A percentile compares a stretch with the other conserved stretches of the same genome.
Evolutionary conservation across 176 grass and related monocot species (phyloP).

Genomic region (Olyra latifolia): DNA sequence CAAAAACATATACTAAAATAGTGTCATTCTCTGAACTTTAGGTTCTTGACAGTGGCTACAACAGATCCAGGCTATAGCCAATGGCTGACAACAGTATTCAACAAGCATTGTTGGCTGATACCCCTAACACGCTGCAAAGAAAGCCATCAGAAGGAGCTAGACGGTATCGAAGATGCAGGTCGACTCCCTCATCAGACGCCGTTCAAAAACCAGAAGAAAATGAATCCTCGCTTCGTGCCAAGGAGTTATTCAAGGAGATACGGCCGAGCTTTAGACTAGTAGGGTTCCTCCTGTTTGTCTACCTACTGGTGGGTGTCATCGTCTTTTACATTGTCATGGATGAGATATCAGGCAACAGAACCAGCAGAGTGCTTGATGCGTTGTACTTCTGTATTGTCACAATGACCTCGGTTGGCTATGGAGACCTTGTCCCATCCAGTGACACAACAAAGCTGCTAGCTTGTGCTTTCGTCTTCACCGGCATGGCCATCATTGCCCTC

Average conservation of each 20-base stretch:
- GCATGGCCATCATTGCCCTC: slow-evolving; percentile 68
- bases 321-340: slow-evolving; percentile 68
- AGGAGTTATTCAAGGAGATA: slow-evolving; percentile 46
- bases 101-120: slow-evolving; percentile 37
- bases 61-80: slow-evolving; percentile 1
- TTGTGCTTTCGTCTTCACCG: slow-evolving; percentile 71
- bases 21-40: not conserved
- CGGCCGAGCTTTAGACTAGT: slow-evolving; percentile 56
- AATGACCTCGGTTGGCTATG: slow-evolving; percentile 91
- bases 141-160: slow-evolving; percentile 34
- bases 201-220: slow-evolving; percentile 25
- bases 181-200: slow-evolving; percentile 41
- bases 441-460: slow-evolving; percentile 65
- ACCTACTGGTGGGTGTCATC: slow-evolving; percentile 55
- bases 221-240: slow-evolving; percentile 34
- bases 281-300: slow-evolving; percentile 56
- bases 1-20: not conserved
- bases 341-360: slow-evolving; percentile 68
- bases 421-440: slow-evolving; percentile 77
- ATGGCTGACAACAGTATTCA: slow-evolving; percentile 48
- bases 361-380: slow-evolving; percentile 73
- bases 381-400: slow-evolving; percentile 84
- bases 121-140: slow-evolving; percentile 4
- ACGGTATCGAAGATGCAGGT: slow-evolving; percentile 54
- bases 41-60: not conserved